Evolutionary conservation across 2,329 filamentous ascomycete genomes (phyloP).

Genomic region (Sporothrix phasma): DNA sequence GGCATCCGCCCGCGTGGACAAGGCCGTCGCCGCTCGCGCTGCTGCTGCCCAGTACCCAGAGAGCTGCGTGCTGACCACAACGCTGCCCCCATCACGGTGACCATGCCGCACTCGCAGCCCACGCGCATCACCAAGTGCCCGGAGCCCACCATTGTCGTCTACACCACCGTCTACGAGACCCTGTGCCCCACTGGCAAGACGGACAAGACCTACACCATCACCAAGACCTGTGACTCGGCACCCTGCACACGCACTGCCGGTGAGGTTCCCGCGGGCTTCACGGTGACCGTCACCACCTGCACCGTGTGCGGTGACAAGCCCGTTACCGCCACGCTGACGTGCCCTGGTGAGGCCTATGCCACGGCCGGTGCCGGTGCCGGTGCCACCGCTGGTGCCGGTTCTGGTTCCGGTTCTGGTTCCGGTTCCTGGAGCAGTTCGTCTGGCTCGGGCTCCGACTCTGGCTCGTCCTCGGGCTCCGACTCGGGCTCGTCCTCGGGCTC

Average conservation of each 20-base stretch:
- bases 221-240: slow-evolving; percentile 18
- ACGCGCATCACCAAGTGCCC: slow-evolving; percentile 8
- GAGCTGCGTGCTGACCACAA: slow-evolving; percentile 15
- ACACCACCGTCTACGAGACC: slow-evolving; percentile 14
- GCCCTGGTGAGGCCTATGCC: slow-evolving; percentile 7
- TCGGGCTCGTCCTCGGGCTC: neutral
- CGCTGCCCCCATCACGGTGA: slow-evolving; percentile 15
- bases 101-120: neutral
- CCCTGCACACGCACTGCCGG: slow-evolving; percentile 10
- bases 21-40: neutral
- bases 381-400: neutral
- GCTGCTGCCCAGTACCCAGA: neutral
- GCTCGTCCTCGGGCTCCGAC: neutral
- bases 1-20: slow-evolving; percentile 6
- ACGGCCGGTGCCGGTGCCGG: neutral
- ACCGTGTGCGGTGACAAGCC: slow-evolving; percentile 12
- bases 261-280: slow-evolving; percentile 18
- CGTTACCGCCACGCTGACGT: slow-evolving; percentile 16
- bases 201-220: slow-evolving; percentile 19
- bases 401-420: neutral
- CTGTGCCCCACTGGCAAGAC: slow-evolving; percentile 14
- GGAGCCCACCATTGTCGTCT: slow-evolving; percentile 12
- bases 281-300: slow-evolving; percentile 17
- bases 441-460: neutral
- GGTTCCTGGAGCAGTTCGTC: too few species aligned